A percentile compares a stretch with the other conserved stretches of the same genome.
phyloP scores from a whole-genome alignment of 106 monocot species.

The Allium fistulosum region DNA sequence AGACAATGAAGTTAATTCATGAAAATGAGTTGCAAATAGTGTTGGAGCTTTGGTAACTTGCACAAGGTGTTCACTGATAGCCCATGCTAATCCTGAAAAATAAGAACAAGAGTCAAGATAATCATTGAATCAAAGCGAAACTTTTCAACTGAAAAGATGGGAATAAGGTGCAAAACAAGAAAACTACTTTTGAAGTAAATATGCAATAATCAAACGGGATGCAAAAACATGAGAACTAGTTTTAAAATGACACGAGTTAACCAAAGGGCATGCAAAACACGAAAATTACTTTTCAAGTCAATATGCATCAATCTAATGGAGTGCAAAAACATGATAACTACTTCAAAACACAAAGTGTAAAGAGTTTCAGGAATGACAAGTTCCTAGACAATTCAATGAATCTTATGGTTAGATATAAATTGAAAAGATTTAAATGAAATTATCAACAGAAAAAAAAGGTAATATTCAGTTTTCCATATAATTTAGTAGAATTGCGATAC shows the following conservation, averaged over 20 bases:
- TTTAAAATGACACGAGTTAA: too few relatives aligned
- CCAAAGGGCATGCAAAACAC: too few relatives aligned
- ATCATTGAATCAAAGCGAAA: not conserved
- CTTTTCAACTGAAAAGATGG: too few relatives aligned
- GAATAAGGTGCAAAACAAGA: too few relatives aligned
- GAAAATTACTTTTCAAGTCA: too few relatives aligned
- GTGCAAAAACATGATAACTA: not conserved
- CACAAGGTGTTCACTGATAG: conserved; percentile 93
- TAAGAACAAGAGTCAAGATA: not conserved
- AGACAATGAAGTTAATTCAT: conserved; percentile 83
- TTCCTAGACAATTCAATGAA: too few relatives aligned
- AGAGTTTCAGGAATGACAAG: not conserved
- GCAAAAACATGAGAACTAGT: too few relatives aligned
- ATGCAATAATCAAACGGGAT: too few relatives aligned
- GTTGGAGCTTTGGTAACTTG: conserved; percentile 82
- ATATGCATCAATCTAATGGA: not conserved
- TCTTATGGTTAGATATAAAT: too few relatives aligned
- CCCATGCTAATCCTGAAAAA: conserved; percentile 94
- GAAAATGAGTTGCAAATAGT: conserved; percentile 96
- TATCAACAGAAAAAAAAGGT: too few relatives aligned
- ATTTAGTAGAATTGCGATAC: conserved; percentile 13
- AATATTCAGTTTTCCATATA: not conserved
- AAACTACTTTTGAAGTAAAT: too few relatives aligned
- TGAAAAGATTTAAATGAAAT: too few relatives aligned
- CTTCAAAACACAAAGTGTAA: not conserved